phyloP scores from a whole-genome alignment of 345 rosid genomes.

The Arabidopsis suecica region DNA sequence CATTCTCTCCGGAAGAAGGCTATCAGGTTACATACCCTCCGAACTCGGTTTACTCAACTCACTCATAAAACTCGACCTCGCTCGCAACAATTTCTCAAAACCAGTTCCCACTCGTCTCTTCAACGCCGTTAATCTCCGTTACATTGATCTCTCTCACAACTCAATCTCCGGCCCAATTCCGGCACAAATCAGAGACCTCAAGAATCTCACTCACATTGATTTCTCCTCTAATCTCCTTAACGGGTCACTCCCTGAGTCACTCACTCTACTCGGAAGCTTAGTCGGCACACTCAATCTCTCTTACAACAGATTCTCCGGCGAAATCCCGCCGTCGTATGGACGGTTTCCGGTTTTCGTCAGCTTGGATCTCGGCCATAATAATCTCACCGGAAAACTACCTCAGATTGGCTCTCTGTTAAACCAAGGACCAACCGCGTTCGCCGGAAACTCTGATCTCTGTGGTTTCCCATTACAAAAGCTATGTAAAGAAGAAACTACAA shows the following conservation, averaged over 20 bases:
- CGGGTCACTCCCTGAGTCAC: conserved; percentile 75
- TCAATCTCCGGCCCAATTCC: conserved; percentile 73
- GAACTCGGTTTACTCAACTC: conserved; percentile 82
- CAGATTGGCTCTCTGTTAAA: conserved; percentile 78
- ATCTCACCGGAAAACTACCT: conserved; percentile 86
- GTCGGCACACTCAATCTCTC: conserved; percentile 80
- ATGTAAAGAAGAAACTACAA: conserved; percentile 66
- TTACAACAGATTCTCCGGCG: conserved; percentile 69
- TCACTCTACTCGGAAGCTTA: conserved; percentile 61
- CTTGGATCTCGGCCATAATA: conserved; percentile 82
- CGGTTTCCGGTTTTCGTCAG: conserved; percentile 73
- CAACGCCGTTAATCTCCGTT: conserved; percentile 56
- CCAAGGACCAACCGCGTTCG: conserved; percentile 97
- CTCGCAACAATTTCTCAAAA: conserved; percentile 71
- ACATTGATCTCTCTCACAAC: conserved; percentile 76
- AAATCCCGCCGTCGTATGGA: conserved; percentile 76
- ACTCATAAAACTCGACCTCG: conserved; percentile 60
- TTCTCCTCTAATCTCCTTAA: conserved; percentile 71
- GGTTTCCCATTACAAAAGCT: conserved; percentile 79
- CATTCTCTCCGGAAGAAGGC: conserved; percentile 55
- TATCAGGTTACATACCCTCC: conserved; percentile 86
- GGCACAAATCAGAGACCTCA: conserved; percentile 51
- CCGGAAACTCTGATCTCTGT: conserved; percentile 79
- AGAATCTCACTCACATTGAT: conserved; percentile 66
- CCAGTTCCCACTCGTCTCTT: conserved; percentile 66